Evolutionary conservation across 1,139 yeast genomes (phyloP), one percentile per base, ranked within the genome.

Genomic region (Blastobotrys petasosporus): DNA sequence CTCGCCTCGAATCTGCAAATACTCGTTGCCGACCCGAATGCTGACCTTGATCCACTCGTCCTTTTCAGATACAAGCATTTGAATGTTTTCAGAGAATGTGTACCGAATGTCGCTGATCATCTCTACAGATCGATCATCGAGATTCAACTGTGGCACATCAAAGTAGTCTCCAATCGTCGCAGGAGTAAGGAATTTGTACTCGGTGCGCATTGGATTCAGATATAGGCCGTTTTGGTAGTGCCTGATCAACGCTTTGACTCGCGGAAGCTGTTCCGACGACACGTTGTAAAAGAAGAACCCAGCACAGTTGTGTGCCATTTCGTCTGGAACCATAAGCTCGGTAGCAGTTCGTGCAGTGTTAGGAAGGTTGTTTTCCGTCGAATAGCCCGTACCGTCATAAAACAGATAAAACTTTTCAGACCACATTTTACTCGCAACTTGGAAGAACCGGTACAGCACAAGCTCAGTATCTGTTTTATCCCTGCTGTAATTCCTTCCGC

Each of bases 371-470:
- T 65, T 62, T 16, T 64, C 60, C 2, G 65, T 62, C 12, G 69
- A 64, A 57, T 73, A 80, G 16, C 81, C 82, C 0, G 95, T 83
- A 52, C 85, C 79, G 62, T 87, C 95, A 51, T 79, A 61, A 5
- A 86, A 75, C 49, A 82, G 51, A 51, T 78, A 76, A 59, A 75
- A 86, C 51, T 77, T 78, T 40, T 77, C 74, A 17, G 80, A 80
- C 94, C 94, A 85, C 42, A 85, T 74, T 58, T 82, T 85, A 48
- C 82, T 75, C 13, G 84, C 77, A 9, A 80, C 74, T 56, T 85
- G 92, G 51, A 85, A 74, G 17, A 82, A 60, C 53, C 82, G 74
- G 62, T 77, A 86, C 9, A 80, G 68, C 37, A 82, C 66, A 8
- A 76, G 66, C 41, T 82, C 82, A 1, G 76, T 65, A 49, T 82